phyloP scores from a whole-genome alignment of 176 grass and related monocot species.

The Eremochloa ophiuroides region DNA sequence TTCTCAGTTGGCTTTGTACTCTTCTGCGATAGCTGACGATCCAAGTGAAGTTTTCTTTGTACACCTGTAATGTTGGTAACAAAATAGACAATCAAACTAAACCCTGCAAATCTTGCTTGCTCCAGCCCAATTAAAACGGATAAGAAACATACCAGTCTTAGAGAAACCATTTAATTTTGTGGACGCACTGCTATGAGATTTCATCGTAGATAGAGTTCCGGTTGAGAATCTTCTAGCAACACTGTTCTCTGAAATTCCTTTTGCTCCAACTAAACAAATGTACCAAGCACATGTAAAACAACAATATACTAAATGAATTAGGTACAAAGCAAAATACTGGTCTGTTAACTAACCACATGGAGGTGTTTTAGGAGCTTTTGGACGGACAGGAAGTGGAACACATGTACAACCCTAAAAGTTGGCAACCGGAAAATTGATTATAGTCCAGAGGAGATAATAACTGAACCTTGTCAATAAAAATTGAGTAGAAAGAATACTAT shows the following conservation, averaged over 20 bases:
- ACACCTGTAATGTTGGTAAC: constrained; percentile 46
- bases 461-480: not conserved
- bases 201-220: constrained; percentile 47
- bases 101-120: not conserved
- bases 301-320: not conserved
- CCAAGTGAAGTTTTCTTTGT: constrained; percentile 91
- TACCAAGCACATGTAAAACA: constrained; percentile 1
- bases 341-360: constrained; percentile 62
- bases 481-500: not conserved
- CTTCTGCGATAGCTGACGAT: constrained; percentile 60
- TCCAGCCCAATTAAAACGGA: constrained; percentile 6
- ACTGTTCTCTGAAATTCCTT: constrained; percentile 43
- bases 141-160: constrained; percentile 40
- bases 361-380: constrained; percentile 76
- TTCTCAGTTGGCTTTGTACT: constrained; percentile 50
- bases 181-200: constrained; percentile 28
- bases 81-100: not conserved
- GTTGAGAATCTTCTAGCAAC: constrained; percentile 56
- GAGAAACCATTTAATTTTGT: constrained; percentile 42
- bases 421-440: constrained; percentile 11
- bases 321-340: not conserved
- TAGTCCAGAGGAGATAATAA: not conserved
- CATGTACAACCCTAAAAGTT: constrained; percentile 35
- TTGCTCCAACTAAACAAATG: constrained; percentile 50
- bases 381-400: constrained; percentile 48